A percentile compares a stretch with the other conserved stretches of the same genome.
Conservation (phyloP, 139 green algal genomes). For the Yamagishiella unicocca region DNA sequence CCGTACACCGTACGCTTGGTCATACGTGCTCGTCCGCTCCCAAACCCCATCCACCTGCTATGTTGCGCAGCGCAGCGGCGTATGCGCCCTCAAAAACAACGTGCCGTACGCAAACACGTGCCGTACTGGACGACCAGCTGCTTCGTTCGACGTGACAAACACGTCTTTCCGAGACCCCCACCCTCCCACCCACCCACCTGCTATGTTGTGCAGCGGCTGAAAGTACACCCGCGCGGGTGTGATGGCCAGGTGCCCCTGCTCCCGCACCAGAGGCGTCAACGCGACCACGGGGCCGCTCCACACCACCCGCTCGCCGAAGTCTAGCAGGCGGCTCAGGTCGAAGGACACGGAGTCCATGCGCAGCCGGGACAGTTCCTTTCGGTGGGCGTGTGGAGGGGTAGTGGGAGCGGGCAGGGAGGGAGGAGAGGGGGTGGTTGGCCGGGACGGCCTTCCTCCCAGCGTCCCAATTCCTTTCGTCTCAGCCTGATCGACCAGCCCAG, state of each 20-base stretch:
- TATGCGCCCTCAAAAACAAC: no score
- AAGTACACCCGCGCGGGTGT: slow-evolving; percentile 88
- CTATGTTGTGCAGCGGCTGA: slow-evolving; percentile 87
- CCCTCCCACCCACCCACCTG: slow-evolving; percentile 37
- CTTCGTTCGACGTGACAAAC: no score
- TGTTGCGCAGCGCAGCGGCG: no score
- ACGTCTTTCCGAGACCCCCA: no score
- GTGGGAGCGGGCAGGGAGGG: not conserved
- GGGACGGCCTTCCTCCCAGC: no score
- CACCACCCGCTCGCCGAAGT: slow-evolving; percentile 76
- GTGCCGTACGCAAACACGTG: no score
- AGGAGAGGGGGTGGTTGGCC: not conserved
- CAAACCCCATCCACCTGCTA: no score
- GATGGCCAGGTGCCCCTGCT: slow-evolving; percentile 83
- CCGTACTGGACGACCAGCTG: no score
- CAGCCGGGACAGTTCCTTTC: slow-evolving; percentile 56
- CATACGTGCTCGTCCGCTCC: no score
- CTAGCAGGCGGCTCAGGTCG: slow-evolving; percentile 81
- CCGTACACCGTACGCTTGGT: no score
- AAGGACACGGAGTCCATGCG: slow-evolving; percentile 73
- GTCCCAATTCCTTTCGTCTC: no score
- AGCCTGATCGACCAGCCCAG: no score
- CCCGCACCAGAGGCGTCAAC: slow-evolving; percentile 72
- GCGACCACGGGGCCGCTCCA: slow-evolving; percentile 60
- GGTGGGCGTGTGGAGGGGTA: not conserved